Evolutionary conservation across 148 eudicot genomes (phyloP), one percentile per base, ranked within the genome.

Genomic region (Rhododendron simsii): DNA sequence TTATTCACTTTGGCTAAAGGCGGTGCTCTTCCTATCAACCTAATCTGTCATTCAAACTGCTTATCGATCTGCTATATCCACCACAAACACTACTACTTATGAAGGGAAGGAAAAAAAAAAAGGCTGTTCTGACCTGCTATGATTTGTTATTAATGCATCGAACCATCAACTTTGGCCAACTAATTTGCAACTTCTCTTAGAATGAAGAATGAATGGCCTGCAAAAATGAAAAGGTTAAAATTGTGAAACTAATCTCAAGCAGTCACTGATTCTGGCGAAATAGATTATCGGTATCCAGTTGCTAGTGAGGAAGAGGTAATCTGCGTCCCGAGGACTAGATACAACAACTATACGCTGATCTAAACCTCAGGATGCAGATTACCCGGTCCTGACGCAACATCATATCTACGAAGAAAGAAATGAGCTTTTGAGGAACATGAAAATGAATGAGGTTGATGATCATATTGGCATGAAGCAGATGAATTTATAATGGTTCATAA

Each of bases 341-440:
- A 21, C 67, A 59, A 20, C 30, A 20, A 44, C 37, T 23, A 79
- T 12, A 80, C 21, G 69, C 26, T 51, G 50, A 80, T 84, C 92
- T 86, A 91, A 91, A 91, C 95, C 95, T 91, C 95, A 93, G 93
- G 95, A 90, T 90, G 90, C 92, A 90, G 92, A 90, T 90, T 90
- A 90, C 89, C 89, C 71, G 26, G 53, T 87, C 89, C 88, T 87
- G n/a, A 88, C 85, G 47, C 87, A 82, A 77, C 41, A 84, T 67
- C 37, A 37, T 81, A 3, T 80, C 79, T n/a, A 2, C 8, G 45
- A 44, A 23, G 18, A 15, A 41, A 55, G 14, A 39, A 50, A 41
- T 47, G 78, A 84, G 9, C 1, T 65, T 45, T 15, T 14, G 53
- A 84, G 80, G 75, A 55, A 57, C 13, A 83, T 18, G 48, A 4